phyloP scores from a whole-genome alignment of 78 protist species.

The Polysphondylium violaceum region DNA sequence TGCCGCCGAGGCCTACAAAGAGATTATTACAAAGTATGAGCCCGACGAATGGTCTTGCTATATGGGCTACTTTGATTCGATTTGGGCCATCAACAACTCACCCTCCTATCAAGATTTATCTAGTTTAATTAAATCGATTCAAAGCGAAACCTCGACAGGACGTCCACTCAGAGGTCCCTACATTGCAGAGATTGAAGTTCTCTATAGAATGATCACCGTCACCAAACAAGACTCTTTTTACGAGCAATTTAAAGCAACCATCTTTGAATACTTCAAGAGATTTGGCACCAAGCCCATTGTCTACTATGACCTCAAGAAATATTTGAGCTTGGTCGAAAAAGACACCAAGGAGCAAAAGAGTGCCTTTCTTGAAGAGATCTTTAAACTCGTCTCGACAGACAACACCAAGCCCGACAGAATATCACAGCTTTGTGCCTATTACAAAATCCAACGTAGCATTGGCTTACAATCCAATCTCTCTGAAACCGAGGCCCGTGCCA shows the following conservation, averaged over 20 bases:
- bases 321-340: constrained; percentile 11
- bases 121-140: constrained; percentile 11
- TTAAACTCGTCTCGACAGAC: not conserved
- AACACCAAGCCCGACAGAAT: not conserved
- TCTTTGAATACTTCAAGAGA: constrained; percentile 15
- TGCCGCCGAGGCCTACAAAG: constrained; percentile 25
- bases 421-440: constrained; percentile 23
- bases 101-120: not conserved
- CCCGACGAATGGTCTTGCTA: constrained; percentile 77
- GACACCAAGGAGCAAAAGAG: not conserved
- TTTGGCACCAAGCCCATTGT: constrained; percentile 58
- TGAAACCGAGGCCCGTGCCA: not conserved
- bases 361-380: not conserved
- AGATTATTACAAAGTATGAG: constrained; percentile 60
- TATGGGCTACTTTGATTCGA: constrained; percentile 42
- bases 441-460: constrained; percentile 9
- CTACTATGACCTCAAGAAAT: constrained; percentile 34
- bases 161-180: constrained; percentile 51
- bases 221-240: not conserved
- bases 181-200: constrained; percentile 54
- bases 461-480: constrained; percentile 11
- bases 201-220: not conserved
- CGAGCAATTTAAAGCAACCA: not conserved
- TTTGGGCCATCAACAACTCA: not conserved
- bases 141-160: not conserved